Base-by-base conservation (phyloP, 2,329 filamentous ascomycete genomes). In the Ilyonectria robusta region DNA sequence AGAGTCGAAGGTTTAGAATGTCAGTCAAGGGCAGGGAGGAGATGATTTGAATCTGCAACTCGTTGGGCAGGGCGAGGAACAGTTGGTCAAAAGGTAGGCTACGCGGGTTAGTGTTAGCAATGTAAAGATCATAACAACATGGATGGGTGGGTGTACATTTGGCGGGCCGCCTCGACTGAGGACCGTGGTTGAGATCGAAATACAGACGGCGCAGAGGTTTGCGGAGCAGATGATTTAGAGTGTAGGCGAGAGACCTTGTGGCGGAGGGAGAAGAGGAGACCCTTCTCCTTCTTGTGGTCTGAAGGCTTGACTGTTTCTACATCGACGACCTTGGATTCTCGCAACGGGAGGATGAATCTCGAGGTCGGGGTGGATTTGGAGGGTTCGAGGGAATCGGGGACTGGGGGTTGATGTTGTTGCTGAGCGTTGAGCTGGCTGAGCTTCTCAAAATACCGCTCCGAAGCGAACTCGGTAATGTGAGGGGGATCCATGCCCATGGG, bases 401-500 rank as follows among this genome's bases (percentile, higher is more conserved):
- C 55, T 15, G 66, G 63, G 9, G 65, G 65, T 62, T 70, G 57
- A 71, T 80, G 70, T 62, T 82, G 81, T 70, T 84, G 83, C 33
- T 86, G 81, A 76, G 83, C 84, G 77, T 80, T 87, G 72, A 82
- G 84, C 79, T 89, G 86, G 64, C 82, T 84, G 67, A 91, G 78
- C 80, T 92, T 92, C 61, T 86, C 85, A 71, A 91, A 89, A 76
- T 90, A 92, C 70, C 87, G 87, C 78, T 88, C 84, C 50, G 89
- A 92, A 68, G 88, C 89, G 80, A 92, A 92, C 78, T 92, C 89
- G 67, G 89, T 90, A 68, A 89, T 84, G 70, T 91, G 89, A 72
- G 86, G 84, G 75, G 87, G 88, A 70, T 91, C 89, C 88, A 91
- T 90, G 75, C 79, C 79, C 78, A 74, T 70, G 69, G 75, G 73